phyloP scores from a whole-genome alignment of 164 flowering plant species.

The Annona cherimola region DNA sequence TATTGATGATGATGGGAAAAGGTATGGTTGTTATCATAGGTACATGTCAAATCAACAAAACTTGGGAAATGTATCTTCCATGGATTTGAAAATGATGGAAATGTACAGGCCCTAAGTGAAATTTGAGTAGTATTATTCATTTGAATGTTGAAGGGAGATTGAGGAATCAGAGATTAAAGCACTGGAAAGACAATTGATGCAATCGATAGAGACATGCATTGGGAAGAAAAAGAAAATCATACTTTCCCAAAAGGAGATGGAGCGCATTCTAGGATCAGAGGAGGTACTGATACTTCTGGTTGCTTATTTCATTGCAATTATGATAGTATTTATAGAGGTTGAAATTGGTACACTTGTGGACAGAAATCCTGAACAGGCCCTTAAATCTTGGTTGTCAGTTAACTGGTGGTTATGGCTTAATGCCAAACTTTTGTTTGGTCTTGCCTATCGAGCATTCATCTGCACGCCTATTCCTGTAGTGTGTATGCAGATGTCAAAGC shows the following conservation, averaged over 20 bases:
- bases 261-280: constrained; percentile 79
- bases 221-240: constrained; percentile 91
- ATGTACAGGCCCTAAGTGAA: no score
- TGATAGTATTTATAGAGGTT: neutral
- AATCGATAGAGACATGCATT: constrained; percentile 83
- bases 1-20: no score
- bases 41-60: no score
- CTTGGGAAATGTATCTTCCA: no score
- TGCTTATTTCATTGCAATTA: neutral
- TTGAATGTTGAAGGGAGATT: constrained; percentile 60
- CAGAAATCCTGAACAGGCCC: neutral
- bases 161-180: constrained; percentile 86
- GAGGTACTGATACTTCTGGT: constrained; percentile 43
- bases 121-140: neutral
- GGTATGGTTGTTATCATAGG: no score
- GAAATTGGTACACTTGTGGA: neutral
- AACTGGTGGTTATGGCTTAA: no score
- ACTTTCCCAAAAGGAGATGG: constrained; percentile 79
- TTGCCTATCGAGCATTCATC: no score
- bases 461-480: no score
- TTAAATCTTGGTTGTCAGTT: no score
- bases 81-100: no score
- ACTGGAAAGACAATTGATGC: constrained; percentile 92
- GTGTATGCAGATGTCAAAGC: no score
- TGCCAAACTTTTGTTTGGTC: no score